Percentiles rank a stretch among this genome's conserved stretches.
These are phyloP conservation scores for Anisogramma anomala DNA, from an alignment of 2,329 filamentous ascomycete genomes.

Conservation along the genomic window DNA sequence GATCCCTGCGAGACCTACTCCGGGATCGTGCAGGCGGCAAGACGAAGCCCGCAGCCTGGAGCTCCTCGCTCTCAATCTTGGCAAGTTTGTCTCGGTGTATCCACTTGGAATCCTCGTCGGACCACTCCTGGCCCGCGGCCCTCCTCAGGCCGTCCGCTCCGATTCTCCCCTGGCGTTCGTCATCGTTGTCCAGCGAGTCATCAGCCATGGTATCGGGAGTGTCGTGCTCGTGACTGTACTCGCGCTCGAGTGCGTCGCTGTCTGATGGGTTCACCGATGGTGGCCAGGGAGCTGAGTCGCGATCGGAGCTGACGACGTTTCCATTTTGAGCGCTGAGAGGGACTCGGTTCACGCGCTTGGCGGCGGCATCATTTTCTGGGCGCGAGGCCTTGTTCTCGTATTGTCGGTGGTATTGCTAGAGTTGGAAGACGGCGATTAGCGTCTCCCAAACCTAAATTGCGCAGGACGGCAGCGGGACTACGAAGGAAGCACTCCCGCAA, in stretches of 20 bases:
- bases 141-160: slow-evolving; percentile 15
- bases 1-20: slow-evolving; percentile 34
- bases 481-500: too few species aligned
- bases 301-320: slow-evolving; percentile 7
- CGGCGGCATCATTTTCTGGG: slow-evolving; percentile 2
- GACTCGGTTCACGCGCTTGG: slow-evolving; percentile 13
- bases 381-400: slow-evolving; percentile 12
- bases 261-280: slow-evolving; percentile 6
- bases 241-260: slow-evolving; percentile 7
- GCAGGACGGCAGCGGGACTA: neutral
- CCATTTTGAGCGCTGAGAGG: slow-evolving; percentile 12
- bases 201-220: slow-evolving; percentile 36
- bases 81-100: slow-evolving; percentile 78
- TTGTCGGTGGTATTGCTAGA: slow-evolving; percentile 9
- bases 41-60: slow-evolving; percentile 65
- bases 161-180: slow-evolving; percentile 4
- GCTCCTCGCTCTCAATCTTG: slow-evolving; percentile 67
- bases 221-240: slow-evolving; percentile 21
- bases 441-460: neutral
- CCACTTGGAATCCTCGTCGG: slow-evolving; percentile 60
- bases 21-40: slow-evolving; percentile 43
- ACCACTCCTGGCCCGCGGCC: slow-evolving; percentile 21
- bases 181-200: slow-evolving; percentile 23
- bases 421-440: slow-evolving; percentile 1
- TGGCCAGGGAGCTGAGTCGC: slow-evolving; percentile 9